phyloP scores from a whole-genome alignment of 2,329 filamentous ascomycete species.

The Phyllosticta citribraziliensis region DNA sequence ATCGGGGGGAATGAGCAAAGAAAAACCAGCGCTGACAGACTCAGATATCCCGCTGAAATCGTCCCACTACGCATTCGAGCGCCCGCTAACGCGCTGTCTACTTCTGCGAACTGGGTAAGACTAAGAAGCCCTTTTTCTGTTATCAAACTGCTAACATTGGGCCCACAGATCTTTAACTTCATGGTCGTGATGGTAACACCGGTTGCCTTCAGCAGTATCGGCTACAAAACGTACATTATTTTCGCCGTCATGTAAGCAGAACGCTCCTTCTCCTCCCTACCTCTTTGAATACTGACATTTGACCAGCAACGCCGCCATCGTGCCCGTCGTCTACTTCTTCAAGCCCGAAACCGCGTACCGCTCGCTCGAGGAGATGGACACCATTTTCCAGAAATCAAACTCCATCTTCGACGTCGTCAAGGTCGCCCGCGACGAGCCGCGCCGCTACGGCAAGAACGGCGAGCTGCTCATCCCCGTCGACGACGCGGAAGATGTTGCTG shows the following conservation, averaged over 20 bases:
- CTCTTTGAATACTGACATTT: not conserved
- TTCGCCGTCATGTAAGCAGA: conserved; percentile 40
- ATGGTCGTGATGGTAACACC: conserved; percentile 59
- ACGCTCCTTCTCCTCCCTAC: not conserved
- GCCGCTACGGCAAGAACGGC: conserved; percentile 49
- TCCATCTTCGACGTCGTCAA: conserved; percentile 41
- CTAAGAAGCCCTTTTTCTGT: conserved; percentile 40
- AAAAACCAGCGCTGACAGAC: conserved; percentile 10
- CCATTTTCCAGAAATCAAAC: conserved; percentile 50
- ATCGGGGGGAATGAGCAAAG: not conserved
- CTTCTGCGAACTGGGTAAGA: conserved; percentile 68
- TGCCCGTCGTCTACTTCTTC: conserved; percentile 51
- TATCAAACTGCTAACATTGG: not conserved
- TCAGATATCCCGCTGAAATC: conserved; percentile 56
- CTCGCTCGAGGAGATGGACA: conserved; percentile 57
- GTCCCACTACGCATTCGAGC: conserved; percentile 83
- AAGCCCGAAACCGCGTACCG: conserved; percentile 50
- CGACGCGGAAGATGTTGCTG: conserved; percentile 24
- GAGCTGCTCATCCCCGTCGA: conserved; percentile 46
- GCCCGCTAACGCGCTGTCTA: conserved; percentile 77
- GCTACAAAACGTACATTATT: conserved; percentile 47
- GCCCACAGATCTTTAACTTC: conserved; percentile 36
- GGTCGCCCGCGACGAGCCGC: conserved; percentile 42
- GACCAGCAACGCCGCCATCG: conserved; percentile 40
- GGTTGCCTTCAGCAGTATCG: conserved; percentile 47